These are phyloP conservation scores for Kewa caespitosa DNA, from an alignment of 179 eudicot genomes.

Conservation along the genomic window DNA sequence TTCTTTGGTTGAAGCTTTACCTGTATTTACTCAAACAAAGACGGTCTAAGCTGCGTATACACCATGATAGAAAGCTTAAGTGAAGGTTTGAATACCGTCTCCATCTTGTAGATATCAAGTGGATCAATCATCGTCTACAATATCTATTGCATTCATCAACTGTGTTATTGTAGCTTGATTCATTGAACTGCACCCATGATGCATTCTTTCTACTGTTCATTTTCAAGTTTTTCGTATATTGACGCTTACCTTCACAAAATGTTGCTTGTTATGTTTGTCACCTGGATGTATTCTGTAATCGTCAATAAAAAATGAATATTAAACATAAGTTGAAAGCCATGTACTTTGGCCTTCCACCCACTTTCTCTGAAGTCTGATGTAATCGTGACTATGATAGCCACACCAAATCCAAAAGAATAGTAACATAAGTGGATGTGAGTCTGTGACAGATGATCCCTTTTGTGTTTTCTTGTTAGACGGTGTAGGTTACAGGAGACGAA, in stretches of 20 bases:
- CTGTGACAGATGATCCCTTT: background rate
- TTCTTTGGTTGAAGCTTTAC: slow-evolving; percentile 77
- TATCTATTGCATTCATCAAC: slow-evolving; percentile 11
- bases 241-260: slow-evolving; percentile 2
- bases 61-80: slow-evolving; percentile 31
- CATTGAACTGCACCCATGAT: background rate
- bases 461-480: background rate
- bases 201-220: background rate
- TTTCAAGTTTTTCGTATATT: background rate
- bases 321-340: background rate
- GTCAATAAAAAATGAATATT: background rate
- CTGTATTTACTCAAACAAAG: slow-evolving; percentile 80
- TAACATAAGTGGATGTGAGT: background rate
- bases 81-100: slow-evolving; percentile 21
- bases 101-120: background rate
- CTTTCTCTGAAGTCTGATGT: too few relatives aligned
- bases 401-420: background rate
- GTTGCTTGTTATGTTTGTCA: background rate
- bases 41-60: slow-evolving; percentile 58
- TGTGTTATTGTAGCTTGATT: background rate
- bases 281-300: slow-evolving; percentile 1
- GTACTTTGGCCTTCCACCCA: background rate
- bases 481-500: background rate
- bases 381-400: too few relatives aligned
- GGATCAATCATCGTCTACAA: background rate